Evolutionary conservation across 2,329 filamentous ascomycete species (phyloP).

Genomic region (Clarireedia hainanense): DNA sequence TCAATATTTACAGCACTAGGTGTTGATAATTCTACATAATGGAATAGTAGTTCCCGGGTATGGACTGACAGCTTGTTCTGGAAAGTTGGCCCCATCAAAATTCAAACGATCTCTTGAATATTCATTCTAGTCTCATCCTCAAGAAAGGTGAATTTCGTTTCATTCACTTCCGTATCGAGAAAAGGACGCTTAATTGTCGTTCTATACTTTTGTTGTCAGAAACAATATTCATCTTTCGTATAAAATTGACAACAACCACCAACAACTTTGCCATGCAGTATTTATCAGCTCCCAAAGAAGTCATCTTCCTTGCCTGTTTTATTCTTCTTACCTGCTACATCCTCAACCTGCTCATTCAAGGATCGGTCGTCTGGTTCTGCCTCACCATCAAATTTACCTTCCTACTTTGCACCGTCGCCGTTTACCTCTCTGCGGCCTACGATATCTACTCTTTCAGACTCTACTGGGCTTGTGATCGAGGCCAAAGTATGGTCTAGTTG

Average conservation of each 20-base stretch:
- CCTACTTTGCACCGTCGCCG: not conserved
- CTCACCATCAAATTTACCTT: not conserved
- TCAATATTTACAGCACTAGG: constrained; percentile 2
- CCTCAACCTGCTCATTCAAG: not conserved
- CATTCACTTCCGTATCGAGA: not conserved
- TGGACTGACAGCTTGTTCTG: not conserved
- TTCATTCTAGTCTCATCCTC: not conserved
- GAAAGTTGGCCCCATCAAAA: not conserved
- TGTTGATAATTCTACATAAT: not conserved
- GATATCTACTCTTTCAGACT: not conserved
- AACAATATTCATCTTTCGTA: too few species aligned
- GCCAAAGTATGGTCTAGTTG: not conserved
- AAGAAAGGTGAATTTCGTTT: not conserved
- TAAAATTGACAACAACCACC: not conserved
- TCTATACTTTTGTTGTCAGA: too few species aligned
- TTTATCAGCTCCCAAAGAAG: not conserved
- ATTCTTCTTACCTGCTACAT: not conserved
- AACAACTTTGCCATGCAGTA: not conserved
- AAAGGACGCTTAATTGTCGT: too few species aligned
- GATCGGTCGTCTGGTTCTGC: not conserved
- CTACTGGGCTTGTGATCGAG: not conserved
- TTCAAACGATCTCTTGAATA: not conserved
- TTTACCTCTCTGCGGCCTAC: not conserved
- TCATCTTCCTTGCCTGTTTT: not conserved
- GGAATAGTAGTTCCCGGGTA: not conserved